Percentiles rank a stretch among this genome's conserved stretches.
These are phyloP conservation scores for Sutorius australiensis DNA, from an alignment of 768 basidiomycete genomes.

Conservation along the genomic window DNA sequence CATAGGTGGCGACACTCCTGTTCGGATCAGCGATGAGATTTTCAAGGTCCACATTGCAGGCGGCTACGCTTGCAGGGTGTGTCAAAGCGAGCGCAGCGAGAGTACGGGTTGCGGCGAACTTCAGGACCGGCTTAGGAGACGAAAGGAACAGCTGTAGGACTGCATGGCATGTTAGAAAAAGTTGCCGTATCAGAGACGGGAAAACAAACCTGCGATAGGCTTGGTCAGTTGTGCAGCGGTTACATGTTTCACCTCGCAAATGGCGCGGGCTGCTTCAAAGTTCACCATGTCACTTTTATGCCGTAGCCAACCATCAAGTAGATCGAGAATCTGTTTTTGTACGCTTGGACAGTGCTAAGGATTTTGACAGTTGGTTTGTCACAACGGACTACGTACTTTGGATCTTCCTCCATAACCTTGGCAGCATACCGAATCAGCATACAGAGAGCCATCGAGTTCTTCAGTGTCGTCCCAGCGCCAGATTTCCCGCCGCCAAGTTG, in stretches of 20 bases:
- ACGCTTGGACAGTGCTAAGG: slow-evolving; percentile 45
- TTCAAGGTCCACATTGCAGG: slow-evolving; percentile 96
- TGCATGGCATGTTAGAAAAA: slow-evolving; percentile 30
- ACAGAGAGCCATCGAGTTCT: slow-evolving; percentile 96
- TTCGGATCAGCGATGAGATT: slow-evolving; percentile 94
- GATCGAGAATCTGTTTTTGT: slow-evolving; percentile 88
- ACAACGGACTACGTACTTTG: slow-evolving; percentile 65
- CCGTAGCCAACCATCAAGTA: slow-evolving; percentile 90
- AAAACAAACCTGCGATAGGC: slow-evolving; percentile 75
- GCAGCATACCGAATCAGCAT: slow-evolving; percentile 98
- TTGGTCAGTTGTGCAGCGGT: slow-evolving; percentile 73
- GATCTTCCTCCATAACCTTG: slow-evolving; percentile 99
- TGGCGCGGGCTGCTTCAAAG: slow-evolving; percentile 94
- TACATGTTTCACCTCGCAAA: slow-evolving; percentile 93
- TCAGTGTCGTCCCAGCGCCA: slow-evolving; percentile 77
- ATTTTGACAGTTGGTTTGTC: background rate
- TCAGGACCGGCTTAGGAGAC: slow-evolving; percentile 90
- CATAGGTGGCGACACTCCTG: slow-evolving; percentile 95
- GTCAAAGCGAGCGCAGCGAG: slow-evolving; percentile 84
- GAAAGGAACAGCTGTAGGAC: slow-evolving; percentile 95
- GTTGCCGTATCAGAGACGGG: background rate
- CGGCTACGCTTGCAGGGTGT: slow-evolving; percentile 82
- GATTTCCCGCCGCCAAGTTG: slow-evolving; percentile 89
- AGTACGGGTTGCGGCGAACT: slow-evolving; percentile 96
- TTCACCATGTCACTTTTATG: slow-evolving; percentile 99